A percentile compares a stretch with the other conserved stretches of the same genome.
Evolutionary conservation across 2,329 filamentous ascomycete genomes (phyloP).

Genomic region (Aspergillus chevalieri): DNA sequence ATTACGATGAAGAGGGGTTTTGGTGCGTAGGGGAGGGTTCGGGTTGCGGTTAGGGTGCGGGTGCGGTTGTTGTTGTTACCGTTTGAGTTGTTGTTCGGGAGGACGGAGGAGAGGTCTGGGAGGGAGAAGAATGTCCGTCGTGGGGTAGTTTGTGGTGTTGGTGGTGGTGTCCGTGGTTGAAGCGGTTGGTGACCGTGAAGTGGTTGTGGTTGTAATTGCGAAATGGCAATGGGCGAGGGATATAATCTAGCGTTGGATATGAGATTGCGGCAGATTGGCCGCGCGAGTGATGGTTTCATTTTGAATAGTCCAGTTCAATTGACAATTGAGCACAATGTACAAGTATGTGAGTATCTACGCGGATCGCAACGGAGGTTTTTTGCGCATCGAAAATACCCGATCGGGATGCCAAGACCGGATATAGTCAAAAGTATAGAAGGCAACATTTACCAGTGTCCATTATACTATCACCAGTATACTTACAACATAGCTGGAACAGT

Average conservation of each 20-base stretch:
- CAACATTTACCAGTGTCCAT: background rate
- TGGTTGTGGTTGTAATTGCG: background rate
- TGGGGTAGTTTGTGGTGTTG: background rate
- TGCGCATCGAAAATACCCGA: too few relatives aligned
- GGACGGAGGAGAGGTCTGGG: constrained; percentile 24
- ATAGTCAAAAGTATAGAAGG: background rate
- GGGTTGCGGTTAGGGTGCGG: constrained; percentile 66
- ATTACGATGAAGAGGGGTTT: constrained; percentile 73
- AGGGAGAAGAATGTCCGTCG: constrained; percentile 12
- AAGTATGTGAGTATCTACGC: too few relatives aligned
- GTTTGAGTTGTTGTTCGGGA: constrained; percentile 14
- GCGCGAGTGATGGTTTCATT: constrained; percentile 3
- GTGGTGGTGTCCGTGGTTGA: constrained; percentile 6
- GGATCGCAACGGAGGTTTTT: too few relatives aligned
- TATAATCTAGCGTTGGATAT: background rate
- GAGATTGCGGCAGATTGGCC: background rate
- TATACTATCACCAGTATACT: background rate
- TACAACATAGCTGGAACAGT: background rate
- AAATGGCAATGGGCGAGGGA: background rate
- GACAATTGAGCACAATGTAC: too few relatives aligned
- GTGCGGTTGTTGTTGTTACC: constrained; percentile 31
- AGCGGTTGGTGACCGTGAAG: constrained; percentile 2
- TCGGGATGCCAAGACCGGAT: too few relatives aligned
- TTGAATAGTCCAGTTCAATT: background rate
- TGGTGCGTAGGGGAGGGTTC: constrained; percentile 69